Conservation (phyloP, 1,284 basidiomycete genomes). For the Cryptococcus floricola region DNA sequence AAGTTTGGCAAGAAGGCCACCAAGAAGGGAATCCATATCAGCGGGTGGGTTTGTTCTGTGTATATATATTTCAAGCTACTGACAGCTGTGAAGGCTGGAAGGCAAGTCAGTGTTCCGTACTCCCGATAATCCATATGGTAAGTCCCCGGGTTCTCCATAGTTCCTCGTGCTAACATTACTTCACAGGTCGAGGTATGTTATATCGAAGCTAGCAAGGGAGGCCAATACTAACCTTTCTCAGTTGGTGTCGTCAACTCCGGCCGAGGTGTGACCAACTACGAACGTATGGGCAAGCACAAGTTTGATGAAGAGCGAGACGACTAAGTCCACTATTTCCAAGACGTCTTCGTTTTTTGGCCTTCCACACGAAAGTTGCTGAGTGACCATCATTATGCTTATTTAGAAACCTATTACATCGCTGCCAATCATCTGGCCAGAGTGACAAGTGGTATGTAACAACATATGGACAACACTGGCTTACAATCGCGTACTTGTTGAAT, state of each 20-base stretch:
- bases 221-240: conserved; percentile 36
- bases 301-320: conserved; percentile 58
- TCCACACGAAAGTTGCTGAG: background rate
- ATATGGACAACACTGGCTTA: background rate
- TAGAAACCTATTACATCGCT: background rate
- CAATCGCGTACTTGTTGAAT: background rate
- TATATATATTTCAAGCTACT: background rate
- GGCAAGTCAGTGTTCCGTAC: conserved; percentile 96
- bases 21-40: conserved; percentile 86
- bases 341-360: too few relatives aligned
- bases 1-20: conserved; percentile 96
- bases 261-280: conserved; percentile 83
- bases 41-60: conserved; percentile 54
- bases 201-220: conserved; percentile 4
- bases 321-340: conserved; percentile 3
- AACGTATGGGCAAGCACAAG: conserved; percentile 70
- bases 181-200: conserved; percentile 20
- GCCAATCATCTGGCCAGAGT: background rate
- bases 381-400: background rate
- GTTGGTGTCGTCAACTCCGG: conserved; percentile 94
- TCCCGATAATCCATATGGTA: conserved; percentile 85
- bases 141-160: conserved; percentile 47
- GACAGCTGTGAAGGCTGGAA: conserved; percentile 52
- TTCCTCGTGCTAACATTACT: conserved; percentile 6
- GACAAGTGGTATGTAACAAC: background rate